These are phyloP conservation scores for Penicillium sp. DNA, from an alignment of 2,329 filamentous ascomycete genomes.

Conservation along the genomic window DNA sequence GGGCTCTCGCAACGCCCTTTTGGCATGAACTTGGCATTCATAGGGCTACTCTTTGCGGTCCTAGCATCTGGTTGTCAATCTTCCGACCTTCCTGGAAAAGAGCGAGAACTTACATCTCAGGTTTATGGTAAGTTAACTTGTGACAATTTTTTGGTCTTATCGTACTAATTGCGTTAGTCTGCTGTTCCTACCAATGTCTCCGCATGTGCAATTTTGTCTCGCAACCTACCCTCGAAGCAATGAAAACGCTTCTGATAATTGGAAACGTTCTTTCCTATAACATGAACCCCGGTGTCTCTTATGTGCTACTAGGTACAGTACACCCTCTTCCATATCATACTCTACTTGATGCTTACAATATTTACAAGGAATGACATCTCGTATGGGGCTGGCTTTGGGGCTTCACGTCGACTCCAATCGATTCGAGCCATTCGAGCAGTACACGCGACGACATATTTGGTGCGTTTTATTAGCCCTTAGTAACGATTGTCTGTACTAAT, in stretches of 20 bases:
- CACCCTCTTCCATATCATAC: neutral
- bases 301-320: conserved; percentile 52
- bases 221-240: conserved; percentile 57
- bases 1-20: conserved; percentile 54
- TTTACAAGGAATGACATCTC: conserved; percentile 50
- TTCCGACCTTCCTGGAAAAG: conserved; percentile 54
- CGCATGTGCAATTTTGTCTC: conserved; percentile 63
- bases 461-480: conserved; percentile 19
- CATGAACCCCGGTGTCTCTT: conserved; percentile 62
- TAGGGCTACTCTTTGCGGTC: conserved; percentile 59
- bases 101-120: conserved; percentile 60
- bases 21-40: conserved; percentile 55
- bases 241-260: conserved; percentile 60
- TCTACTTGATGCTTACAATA: conserved; percentile 5
- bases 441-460: conserved; percentile 44
- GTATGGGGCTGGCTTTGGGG: conserved; percentile 58
- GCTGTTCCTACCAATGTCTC: conserved; percentile 62
- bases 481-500: neutral
- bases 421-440: conserved; percentile 47
- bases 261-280: conserved; percentile 61
- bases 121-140: conserved; percentile 50
- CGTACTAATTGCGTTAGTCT: conserved; percentile 44
- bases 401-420: conserved; percentile 57
- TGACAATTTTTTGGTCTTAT: neutral
- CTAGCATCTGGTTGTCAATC: conserved; percentile 62